Conservation (phyloP, 2,329 filamentous ascomycete species). For the Thielaviopsis musarum region DNA sequence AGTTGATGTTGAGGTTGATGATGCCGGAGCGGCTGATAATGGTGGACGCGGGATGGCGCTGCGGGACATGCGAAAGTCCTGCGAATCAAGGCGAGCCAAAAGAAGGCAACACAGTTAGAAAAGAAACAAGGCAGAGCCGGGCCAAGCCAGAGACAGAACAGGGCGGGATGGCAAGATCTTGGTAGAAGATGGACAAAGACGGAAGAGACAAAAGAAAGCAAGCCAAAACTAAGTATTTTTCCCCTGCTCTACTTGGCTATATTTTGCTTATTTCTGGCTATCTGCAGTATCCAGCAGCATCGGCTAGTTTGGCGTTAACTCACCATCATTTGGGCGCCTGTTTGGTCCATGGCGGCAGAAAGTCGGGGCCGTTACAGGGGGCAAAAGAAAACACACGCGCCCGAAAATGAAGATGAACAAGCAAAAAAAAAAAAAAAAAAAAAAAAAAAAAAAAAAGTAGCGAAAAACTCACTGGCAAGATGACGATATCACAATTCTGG, state of each 20-base stretch:
- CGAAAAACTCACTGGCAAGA: too few relatives aligned
- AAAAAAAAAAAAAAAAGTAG: too few relatives aligned
- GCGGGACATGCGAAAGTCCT: constrained; percentile 7
- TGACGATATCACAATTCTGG: too few relatives aligned
- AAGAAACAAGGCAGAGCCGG: neutral
- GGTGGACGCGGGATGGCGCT: constrained; percentile 11
- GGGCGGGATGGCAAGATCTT: neutral
- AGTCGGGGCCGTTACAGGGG: too few relatives aligned
- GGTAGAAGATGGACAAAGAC: neutral
- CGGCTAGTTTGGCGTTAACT: neutral
- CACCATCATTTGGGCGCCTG: neutral
- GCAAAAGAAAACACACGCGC: too few relatives aligned
- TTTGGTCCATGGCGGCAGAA: neutral
- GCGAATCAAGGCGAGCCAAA: neutral
- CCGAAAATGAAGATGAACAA: too few relatives aligned
- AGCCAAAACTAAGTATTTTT: neutral
- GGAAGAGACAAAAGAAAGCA: neutral
- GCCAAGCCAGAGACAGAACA: neutral
- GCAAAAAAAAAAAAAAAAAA: too few relatives aligned
- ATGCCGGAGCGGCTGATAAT: neutral
- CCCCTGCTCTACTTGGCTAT: neutral
- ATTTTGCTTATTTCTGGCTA: neutral
- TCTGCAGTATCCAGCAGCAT: neutral
- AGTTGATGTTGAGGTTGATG: neutral
- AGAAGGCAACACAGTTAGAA: neutral